Base-by-base conservation (phyloP, 176 grass and related monocot species). In the Oryza glaberrima region DNA sequence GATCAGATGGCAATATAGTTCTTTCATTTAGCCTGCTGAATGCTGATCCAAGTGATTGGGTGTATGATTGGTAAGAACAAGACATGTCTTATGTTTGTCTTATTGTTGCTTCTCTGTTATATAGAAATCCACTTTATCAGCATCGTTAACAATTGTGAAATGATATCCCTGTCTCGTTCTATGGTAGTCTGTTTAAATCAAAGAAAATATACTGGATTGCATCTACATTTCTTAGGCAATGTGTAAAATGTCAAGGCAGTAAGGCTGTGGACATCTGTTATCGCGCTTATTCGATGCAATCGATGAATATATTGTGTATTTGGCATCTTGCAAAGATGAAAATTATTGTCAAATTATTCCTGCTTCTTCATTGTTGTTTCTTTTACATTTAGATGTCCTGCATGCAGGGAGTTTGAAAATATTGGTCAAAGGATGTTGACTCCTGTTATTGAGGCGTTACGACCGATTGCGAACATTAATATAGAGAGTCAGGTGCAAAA, bases 21-120 rank as follows among this genome's bases (percentile, higher is more conserved):
- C 90, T 96, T 35, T 99, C 96, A 0, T 99, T 94, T 82, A 99
- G 91, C 83, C 73, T 99, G 88, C 75, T 99, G 76, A 96, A 96
- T 96, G 88, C 94, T 65, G 78, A 99, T 88, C 91, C 90, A 26
- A 89, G 69, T 35, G 93, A 88, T 79, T 99, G 88, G 96, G 83
- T 92, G 76, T 96, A 94, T 81, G 90, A 92, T 81, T 99, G 96
- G 96, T 99, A 92, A 90, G 87, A 26, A 32, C 30, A 32, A 54
- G 69, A 45, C 41, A 3, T 3, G 56, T 16, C 69, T 83, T 64
- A n/a, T 84, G 7, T 11, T 75, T 19, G 77, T 30, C 63, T 30
- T 64, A 38, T 47, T 65, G 4, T 22, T 60, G 12, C 19, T 58
- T 48, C 11, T 3, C 32, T 76, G 20, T n/a, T 58, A 3, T 49